Base-by-base conservation (phyloP, 352 stramenopile species). In the Salisapilia sapeloensis region DNA sequence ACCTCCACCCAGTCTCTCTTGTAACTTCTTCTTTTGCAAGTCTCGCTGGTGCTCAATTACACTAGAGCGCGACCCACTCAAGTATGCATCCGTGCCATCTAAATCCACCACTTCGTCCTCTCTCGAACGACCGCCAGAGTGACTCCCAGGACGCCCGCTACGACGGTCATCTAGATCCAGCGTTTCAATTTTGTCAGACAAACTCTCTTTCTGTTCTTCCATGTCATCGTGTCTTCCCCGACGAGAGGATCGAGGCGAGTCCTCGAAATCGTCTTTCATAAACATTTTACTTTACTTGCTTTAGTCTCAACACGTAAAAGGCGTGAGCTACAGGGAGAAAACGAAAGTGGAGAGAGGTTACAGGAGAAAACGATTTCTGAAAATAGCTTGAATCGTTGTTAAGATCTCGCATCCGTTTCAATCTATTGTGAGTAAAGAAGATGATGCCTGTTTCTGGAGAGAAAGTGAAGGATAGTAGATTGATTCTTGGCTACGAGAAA, bases 1-100 rank as follows among this genome's bases (percentile, higher is more conserved):
- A 17, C 70, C 69, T 43, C 60, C 69, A 29, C 62, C 74, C 65
- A 85, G 78, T 35, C 72, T 63, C 24, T 83, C 70, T 27, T 87
- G 72, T 0, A 87, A 57, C 42, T 85, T 89, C 42, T 85, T 89
- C 54, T 84, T 89, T 49, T 89, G 72, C 13, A 85, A 40, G 18
- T 89, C 72, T 2, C 70, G 69, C 38, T 89, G 72, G 42, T 89
- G 72, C 42, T 89, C 69, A 33, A 89, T 85, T 13, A 85, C 72
- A 33, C 35, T 79, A 7, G 66, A 81, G 19, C 72, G 60, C 12
- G 67, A 75, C 16, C 66, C 72, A 0, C 55, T 61, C 10, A 78
- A 31, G 42, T 69, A 81, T 27, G 80, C 60, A 12, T 48, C 42
- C 3, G 60, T 60, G 21, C 58, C 53, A 21, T 67, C 51, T 7